phyloP scores from a whole-genome alignment of 2,329 filamentous ascomycete species.

The Aspergillus piperis region DNA sequence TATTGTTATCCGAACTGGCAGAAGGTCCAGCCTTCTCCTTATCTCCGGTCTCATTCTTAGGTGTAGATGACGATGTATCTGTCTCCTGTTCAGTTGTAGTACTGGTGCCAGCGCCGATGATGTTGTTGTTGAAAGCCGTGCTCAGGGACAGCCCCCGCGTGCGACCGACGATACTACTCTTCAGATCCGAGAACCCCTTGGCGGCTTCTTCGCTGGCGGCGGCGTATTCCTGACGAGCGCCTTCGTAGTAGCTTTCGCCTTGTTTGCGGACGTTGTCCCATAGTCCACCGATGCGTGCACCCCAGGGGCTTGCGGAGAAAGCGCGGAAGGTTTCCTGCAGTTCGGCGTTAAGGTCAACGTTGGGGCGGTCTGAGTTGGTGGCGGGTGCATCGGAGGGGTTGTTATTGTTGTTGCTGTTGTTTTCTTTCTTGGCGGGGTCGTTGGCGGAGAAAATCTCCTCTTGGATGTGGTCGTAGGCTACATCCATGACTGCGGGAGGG shows the following conservation, averaged over 20 bases:
- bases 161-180: conserved; percentile 67
- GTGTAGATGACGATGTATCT: conserved; percentile 30
- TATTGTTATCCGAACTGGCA: conserved; percentile 21
- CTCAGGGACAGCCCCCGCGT: conserved; percentile 73
- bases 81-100: conserved; percentile 33
- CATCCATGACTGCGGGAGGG: conserved; percentile 67
- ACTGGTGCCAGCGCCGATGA: conserved; percentile 5
- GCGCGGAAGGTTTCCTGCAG: conserved; percentile 95
- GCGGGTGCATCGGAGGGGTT: conserved; percentile 44
- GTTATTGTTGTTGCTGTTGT: too few relatives aligned
- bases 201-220: conserved; percentile 78
- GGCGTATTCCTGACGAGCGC: conserved; percentile 76
- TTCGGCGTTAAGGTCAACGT: conserved; percentile 73
- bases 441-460: conserved; percentile 70
- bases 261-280: conserved; percentile 92
- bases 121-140: conserved; percentile 26
- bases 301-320: conserved; percentile 89
- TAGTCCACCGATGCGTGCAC: conserved; percentile 81
- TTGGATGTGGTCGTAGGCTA: conserved; percentile 95
- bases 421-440: conserved; percentile 49
- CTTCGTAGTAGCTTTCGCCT: conserved; percentile 86
- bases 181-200: conserved; percentile 73
- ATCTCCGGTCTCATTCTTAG: conserved; percentile 22
- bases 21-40: conserved; percentile 22
- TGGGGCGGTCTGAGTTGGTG: conserved; percentile 34